Percentiles rank a stretch among this genome's conserved stretches.
phyloP scores from a whole-genome alignment of 2,329 filamentous ascomycete species.

The Fonsecaea nubica region DNA sequence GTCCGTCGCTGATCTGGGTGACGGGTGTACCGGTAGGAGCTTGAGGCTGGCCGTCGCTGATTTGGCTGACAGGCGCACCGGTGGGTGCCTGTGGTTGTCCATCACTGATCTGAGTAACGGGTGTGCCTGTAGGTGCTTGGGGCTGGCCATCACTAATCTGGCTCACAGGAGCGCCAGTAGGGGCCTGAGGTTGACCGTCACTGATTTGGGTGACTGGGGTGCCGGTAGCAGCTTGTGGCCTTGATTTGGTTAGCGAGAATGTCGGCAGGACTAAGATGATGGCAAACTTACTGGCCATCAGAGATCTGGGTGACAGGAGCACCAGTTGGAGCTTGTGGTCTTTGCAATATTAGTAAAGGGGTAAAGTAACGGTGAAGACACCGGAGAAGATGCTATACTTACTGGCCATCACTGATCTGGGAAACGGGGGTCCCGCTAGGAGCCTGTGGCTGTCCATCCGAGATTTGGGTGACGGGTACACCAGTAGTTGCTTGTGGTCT shows the following conservation, averaged over 20 bases:
- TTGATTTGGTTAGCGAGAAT: constrained; percentile 24
- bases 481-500: constrained; percentile 46
- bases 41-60: constrained; percentile 59
- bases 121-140: constrained; percentile 42
- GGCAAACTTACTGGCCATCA: constrained; percentile 43
- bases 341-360: not conserved
- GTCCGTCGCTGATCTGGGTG: constrained; percentile 33
- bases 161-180: constrained; percentile 23
- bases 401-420: constrained; percentile 29
- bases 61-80: constrained; percentile 44
- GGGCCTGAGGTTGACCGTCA: constrained; percentile 48
- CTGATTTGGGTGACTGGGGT: constrained; percentile 36
- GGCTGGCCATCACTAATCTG: constrained; percentile 34
- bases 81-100: constrained; percentile 53
- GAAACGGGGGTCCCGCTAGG: constrained; percentile 10
- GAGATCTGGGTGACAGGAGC: constrained; percentile 41
- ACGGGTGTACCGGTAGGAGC: constrained; percentile 30
- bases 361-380: not conserved
- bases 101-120: constrained; percentile 34
- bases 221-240: constrained; percentile 29
- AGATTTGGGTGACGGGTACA: constrained; percentile 26
- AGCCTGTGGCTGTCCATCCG: constrained; percentile 47
- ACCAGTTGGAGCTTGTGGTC: constrained; percentile 31
- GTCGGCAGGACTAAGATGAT: not conserved
- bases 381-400: not conserved